Base-by-base conservation (phyloP, 2,329 filamentous ascomycete genomes). In the Talaromyces sp. region DNA sequence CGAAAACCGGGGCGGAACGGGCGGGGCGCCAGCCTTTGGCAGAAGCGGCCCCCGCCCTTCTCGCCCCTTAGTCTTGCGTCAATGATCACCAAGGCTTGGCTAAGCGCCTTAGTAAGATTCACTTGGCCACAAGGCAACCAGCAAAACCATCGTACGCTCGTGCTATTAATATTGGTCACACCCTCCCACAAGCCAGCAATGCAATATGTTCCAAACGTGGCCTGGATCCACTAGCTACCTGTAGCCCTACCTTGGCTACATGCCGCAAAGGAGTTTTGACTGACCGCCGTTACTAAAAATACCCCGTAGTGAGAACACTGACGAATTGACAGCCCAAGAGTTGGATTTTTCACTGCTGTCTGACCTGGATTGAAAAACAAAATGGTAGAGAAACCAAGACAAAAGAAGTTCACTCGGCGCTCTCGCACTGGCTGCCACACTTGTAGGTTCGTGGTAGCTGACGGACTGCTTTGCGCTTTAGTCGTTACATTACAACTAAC, bases 351-450 rank as follows among this genome's bases (percentile, higher is more conserved):
- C n/a, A 46, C 21, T 46, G 43, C 21, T 46, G 43, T 2, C 19
- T 21, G 4, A 13, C 11, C 11, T 24, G 9, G 43, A 46, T 17
- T 0, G 13, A 13, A 10, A 46, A 6, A 3, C 8, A 46, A 29
- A 29, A 52, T 52, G 49, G 14, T 26, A n/a, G 49, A 52, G 13
- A 52, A 52, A 21, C 49, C 52, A 19, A 31, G 55, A 24, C 56
- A 61, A 35, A 55, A 52, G 27, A 41, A 35, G 14, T 61, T 53
- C n/a, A 58, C 55, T 10, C 41, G 56, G 41, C 59, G 59, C 1
- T 61, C 59, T 11, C 59, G 59, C 13, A 53, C 56, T 11, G 59
- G 59, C 19, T 61, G 59, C 27, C 59, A 51, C 29, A 61, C 59
- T 3, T 61, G 59, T 35, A 55, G 59, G 59, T 61, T 11, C 19